Evolutionary conservation across 495 filamentous ascomycete genomes (phyloP).

Genomic region (Neurospora sp.): DNA sequence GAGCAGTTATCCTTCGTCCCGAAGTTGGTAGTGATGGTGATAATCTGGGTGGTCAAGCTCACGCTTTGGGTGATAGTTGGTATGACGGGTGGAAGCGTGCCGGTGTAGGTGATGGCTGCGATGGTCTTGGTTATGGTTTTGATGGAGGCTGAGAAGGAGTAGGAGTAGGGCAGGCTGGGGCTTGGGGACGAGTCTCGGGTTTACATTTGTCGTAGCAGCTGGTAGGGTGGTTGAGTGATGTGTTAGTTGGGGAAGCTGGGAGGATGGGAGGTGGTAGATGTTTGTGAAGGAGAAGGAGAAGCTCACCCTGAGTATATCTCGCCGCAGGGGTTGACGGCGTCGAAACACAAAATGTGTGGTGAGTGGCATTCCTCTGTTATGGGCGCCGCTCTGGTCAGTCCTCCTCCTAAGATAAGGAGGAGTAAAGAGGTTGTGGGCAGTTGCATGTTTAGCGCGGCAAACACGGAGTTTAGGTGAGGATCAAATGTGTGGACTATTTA

Average conservation of each 20-base stretch:
- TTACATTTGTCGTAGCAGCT: background rate
- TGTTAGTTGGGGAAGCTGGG: background rate
- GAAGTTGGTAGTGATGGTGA: background rate
- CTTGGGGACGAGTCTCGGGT: background rate
- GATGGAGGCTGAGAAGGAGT: background rate
- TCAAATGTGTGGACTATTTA: background rate
- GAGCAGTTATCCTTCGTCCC: background rate
- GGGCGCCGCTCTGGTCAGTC: background rate
- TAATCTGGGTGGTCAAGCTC: background rate
- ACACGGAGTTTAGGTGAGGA: background rate
- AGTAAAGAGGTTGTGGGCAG: background rate
- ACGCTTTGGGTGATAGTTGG: background rate
- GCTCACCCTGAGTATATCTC: background rate
- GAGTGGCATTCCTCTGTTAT: background rate
- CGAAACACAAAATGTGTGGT: background rate
- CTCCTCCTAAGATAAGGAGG: background rate
- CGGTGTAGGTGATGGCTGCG: background rate
- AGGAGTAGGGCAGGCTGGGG: background rate
- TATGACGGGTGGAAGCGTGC: background rate
- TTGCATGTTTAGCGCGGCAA: background rate
- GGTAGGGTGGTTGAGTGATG: background rate
- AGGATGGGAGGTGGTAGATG: background rate
- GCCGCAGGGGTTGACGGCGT: background rate
- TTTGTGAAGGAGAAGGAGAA: background rate
- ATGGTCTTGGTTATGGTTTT: background rate